Conservation (phyloP, 1,139 yeast species). For the Saccharomyces hybrid region DNA sequence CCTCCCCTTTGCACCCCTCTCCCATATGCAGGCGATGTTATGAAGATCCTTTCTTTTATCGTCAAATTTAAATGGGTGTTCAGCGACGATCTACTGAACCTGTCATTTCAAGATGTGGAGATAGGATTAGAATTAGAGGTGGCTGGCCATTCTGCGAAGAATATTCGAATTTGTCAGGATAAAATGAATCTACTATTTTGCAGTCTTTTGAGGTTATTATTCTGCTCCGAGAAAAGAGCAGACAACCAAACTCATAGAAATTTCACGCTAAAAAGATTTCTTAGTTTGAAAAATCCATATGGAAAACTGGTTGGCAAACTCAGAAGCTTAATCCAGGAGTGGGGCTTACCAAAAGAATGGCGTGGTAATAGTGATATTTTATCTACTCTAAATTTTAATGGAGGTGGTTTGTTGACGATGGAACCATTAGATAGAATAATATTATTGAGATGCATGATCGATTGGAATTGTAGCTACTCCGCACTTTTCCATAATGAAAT, state of each 20-base stretch:
- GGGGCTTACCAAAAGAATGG: constrained; percentile 46
- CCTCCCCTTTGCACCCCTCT: constrained; percentile 20
- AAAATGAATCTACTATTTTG: constrained; percentile 24
- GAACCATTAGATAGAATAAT: constrained; percentile 42
- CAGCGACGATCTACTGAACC: constrained; percentile 29
- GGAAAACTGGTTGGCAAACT: constrained; percentile 34
- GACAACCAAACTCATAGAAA: not conserved
- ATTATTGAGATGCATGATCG: constrained; percentile 38
- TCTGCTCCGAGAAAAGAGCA: constrained; percentile 10
- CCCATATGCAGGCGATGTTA: constrained; percentile 41
- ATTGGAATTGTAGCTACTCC: constrained; percentile 43
- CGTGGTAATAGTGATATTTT: constrained; percentile 18
- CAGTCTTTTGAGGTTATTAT: constrained; percentile 20
- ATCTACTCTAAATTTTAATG: constrained; percentile 11
- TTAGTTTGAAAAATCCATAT: constrained; percentile 28
- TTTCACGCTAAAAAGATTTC: not conserved
- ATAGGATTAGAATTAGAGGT: constrained; percentile 38
- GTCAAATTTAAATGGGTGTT: constrained; percentile 36
- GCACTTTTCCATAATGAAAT: constrained; percentile 38
- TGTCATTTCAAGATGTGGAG: constrained; percentile 44
- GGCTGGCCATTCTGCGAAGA: constrained; percentile 10
- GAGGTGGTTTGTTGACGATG: constrained; percentile 39
- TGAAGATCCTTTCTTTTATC: constrained; percentile 39
- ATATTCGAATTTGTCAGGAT: constrained; percentile 20
- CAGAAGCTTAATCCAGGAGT: constrained; percentile 14